Evolutionary conservation across 2,329 filamentous ascomycete species (phyloP).

Genomic region (Pseudogymnoascus sp.): DNA sequence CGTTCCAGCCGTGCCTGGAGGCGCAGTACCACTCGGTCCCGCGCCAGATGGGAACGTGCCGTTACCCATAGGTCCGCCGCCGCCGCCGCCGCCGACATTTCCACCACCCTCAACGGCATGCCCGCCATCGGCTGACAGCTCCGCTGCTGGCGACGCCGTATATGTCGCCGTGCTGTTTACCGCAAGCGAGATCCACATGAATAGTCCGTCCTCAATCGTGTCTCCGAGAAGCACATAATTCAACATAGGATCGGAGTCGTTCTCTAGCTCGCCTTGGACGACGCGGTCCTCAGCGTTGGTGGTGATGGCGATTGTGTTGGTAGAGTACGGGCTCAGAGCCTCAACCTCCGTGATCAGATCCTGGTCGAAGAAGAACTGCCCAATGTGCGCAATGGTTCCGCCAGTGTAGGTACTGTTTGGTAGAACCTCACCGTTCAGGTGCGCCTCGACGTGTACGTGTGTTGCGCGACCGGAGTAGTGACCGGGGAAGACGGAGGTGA

Average conservation of each 20-base stretch:
- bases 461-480: conserved; percentile 37
- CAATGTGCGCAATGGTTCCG: conserved; percentile 47
- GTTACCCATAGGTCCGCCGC: neutral
- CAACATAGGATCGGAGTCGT: conserved; percentile 40
- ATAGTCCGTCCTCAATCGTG: conserved; percentile 41
- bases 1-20: neutral
- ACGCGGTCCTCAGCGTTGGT: conserved; percentile 41
- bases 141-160: neutral
- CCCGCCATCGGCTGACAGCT: neutral
- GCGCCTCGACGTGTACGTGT: conserved; percentile 42
- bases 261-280: conserved; percentile 38
- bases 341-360: conserved; percentile 45
- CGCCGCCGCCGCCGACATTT: neutral
- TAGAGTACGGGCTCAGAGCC: conserved; percentile 36
- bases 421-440: conserved; percentile 31
- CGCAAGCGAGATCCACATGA: conserved; percentile 47
- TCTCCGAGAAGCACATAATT: conserved; percentile 52
- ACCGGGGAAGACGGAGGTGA: conserved; percentile 37
- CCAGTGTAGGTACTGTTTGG: conserved; percentile 41
- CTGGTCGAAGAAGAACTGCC: conserved; percentile 59
- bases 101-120: neutral
- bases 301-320: conserved; percentile 40
- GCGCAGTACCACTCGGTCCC: neutral
- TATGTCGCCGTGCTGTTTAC: conserved; percentile 32
- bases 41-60: neutral